Evolutionary conservation across 805 yeast species (phyloP).

Genomic region (Cyberlindnera euphorbiiphila): DNA sequence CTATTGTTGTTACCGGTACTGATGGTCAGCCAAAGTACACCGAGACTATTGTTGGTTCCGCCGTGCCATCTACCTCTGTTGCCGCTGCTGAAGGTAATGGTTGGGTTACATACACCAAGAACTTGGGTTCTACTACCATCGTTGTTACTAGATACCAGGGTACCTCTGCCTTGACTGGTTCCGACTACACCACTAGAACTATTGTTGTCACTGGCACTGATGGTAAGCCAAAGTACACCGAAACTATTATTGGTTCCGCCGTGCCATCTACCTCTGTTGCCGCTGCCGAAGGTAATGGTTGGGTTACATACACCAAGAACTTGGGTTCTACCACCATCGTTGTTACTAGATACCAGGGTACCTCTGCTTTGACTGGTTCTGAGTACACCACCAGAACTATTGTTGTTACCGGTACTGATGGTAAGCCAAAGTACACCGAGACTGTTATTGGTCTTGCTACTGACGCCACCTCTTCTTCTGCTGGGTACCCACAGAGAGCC

Average conservation of each 20-base stretch:
- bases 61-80: neutral
- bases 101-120: slow-evolving; percentile 7
- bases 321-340: too few species aligned
- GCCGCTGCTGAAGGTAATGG: neutral
- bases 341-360: too few species aligned
- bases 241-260: neutral
- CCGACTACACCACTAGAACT: neutral
- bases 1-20: neutral
- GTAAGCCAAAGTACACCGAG: neutral
- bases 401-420: too few species aligned
- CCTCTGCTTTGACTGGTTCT: too few species aligned
- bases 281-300: too few species aligned
- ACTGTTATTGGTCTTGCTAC: slow-evolving; percentile 2
- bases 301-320: too few species aligned
- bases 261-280: neutral
- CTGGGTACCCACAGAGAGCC: too few species aligned
- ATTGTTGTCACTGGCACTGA: too few species aligned
- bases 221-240: too few species aligned
- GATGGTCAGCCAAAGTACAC: neutral
- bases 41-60: neutral
- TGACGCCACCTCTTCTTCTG: slow-evolving; percentile 8
- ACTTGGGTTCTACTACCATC: slow-evolving; percentile 6
- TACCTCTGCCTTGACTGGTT: slow-evolving; percentile 2
- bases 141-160: slow-evolving; percentile 5
- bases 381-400: too few species aligned